Evolutionary conservation across 306 rosid species (phyloP).

Genomic region (Purshia tridentata): DNA sequence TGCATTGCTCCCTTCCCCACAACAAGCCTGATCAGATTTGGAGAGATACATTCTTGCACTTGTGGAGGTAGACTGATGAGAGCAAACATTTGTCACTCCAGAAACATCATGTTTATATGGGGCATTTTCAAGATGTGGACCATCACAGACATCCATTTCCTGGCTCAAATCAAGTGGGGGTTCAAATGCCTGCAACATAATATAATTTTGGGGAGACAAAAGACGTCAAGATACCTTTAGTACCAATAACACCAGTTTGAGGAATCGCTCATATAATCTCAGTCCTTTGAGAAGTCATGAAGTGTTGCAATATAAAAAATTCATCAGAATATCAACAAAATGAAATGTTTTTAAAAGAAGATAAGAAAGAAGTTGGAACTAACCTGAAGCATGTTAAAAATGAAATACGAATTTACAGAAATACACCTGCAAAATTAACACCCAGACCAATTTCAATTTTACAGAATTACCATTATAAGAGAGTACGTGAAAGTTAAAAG

Average conservation of each 20-base stretch:
- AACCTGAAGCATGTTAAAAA: conserved; percentile 93
- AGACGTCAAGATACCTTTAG: conserved; percentile 16
- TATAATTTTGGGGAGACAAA: conserved; percentile 9
- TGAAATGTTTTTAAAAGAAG: not conserved
- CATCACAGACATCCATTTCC: conserved; percentile 52
- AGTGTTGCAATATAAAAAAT: not conserved
- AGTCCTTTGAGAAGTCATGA: conserved; percentile 17
- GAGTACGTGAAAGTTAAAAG: not conserved
- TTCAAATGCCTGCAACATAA: conserved; percentile 71
- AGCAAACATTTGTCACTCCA: conserved; percentile 40
- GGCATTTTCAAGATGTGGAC: conserved; percentile 34
- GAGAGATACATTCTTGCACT: conserved; percentile 44
- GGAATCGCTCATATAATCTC: conserved; percentile 9
- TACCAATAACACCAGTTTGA: conserved; percentile 15
- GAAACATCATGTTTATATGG: conserved; percentile 32
- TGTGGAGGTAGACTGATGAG: conserved; percentile 45
- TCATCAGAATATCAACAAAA: not conserved
- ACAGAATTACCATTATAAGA: not conserved
- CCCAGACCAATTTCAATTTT: conserved; percentile 22
- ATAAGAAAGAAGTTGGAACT: conserved; percentile 24
- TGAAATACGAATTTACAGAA: conserved; percentile 72
- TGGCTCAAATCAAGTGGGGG: conserved; percentile 92
- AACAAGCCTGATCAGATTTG: conserved; percentile 43
- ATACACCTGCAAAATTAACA: conserved; percentile 73
- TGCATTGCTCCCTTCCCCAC: conserved; percentile 41